Base-by-base conservation (phyloP, 78 protist species). In the Polysphondylium violaceum region DNA sequence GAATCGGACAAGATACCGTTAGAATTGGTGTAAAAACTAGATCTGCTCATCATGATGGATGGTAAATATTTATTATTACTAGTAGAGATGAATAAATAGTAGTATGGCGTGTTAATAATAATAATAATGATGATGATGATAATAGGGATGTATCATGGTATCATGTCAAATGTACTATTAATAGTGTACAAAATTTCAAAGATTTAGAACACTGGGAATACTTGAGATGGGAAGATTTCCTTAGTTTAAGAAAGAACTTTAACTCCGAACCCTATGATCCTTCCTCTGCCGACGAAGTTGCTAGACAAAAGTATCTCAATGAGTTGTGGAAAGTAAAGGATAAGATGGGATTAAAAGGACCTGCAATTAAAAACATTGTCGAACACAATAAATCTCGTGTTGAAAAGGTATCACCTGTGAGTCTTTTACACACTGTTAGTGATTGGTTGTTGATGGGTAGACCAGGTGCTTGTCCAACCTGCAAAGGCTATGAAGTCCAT, bases 401-500 rank as follows among this genome's bases (percentile, higher is more conserved):
- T 4, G 76, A 75, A 1, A 74, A 68, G 17, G 68, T 77, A 12
- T 58, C 94, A 40, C 77, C 64, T 14, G 79, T 76, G 33, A 23
- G 9, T 29, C 33, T 53, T 4, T 47, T 76, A 8, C 88, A 67
- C 33, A 74, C 41, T 21, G 12, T 79, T 1, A 11, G 88, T 17
- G 94, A 89, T 55, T 71, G 86, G 88, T 21, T 89, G 68, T 38
- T 89, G 40, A 41, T 51, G 12, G 94, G 94, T 14, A n/a, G 87
- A 17, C 23, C 88, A 17, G 94, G 88, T 27, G 53, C 43, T 29
- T 89, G 94, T 31, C 94, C 94, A 31, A 72, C 76, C 2, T 89
- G 94, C 29, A 89, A 89, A 65, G 31, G n/a, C 11, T 61, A 50
- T 11, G 41, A 69, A 17, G 61, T 89, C 0, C 14, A 36, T 11